phyloP scores from a whole-genome alignment of 2,329 filamentous ascomycete genomes.

The Cytospora piceicola region DNA sequence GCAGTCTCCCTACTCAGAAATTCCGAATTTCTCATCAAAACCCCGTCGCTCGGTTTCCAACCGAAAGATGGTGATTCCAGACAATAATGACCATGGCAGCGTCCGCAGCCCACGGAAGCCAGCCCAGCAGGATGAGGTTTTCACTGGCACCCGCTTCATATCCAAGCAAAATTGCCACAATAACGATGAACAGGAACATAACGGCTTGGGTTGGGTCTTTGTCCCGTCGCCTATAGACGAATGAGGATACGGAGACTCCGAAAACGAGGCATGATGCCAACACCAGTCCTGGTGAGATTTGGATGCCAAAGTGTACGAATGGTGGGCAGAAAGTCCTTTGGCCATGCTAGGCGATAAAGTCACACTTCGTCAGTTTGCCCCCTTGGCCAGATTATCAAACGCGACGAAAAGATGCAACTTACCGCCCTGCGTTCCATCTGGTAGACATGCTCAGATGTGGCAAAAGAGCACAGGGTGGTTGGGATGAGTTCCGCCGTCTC shows the following conservation, averaged over 20 bases:
- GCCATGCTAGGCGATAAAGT: background rate
- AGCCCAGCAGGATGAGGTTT: background rate
- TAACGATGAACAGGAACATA: background rate
- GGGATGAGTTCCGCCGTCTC: background rate
- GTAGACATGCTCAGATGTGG: background rate
- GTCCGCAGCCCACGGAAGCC: conserved; percentile 1
- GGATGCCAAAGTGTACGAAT: background rate
- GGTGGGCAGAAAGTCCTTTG: background rate
- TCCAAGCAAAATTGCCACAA: background rate
- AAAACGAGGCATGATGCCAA: background rate
- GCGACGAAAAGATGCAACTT: background rate
- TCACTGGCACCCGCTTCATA: background rate
- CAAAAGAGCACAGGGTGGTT: background rate
- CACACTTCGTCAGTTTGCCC: background rate
- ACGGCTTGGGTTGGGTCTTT: background rate
- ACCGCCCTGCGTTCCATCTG: conserved; percentile 1
- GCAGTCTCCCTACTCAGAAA: background rate
- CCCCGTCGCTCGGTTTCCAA: background rate
- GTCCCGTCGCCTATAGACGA: background rate
- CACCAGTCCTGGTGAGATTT: background rate
- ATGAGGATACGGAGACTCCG: background rate
- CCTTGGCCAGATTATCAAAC: no score
- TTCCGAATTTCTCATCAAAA: background rate
- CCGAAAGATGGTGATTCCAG: background rate
- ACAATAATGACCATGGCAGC: background rate